These are phyloP conservation scores for Gardenia jasminoides DNA, from an alignment of 257 asterid species.

Conservation along the genomic window DNA sequence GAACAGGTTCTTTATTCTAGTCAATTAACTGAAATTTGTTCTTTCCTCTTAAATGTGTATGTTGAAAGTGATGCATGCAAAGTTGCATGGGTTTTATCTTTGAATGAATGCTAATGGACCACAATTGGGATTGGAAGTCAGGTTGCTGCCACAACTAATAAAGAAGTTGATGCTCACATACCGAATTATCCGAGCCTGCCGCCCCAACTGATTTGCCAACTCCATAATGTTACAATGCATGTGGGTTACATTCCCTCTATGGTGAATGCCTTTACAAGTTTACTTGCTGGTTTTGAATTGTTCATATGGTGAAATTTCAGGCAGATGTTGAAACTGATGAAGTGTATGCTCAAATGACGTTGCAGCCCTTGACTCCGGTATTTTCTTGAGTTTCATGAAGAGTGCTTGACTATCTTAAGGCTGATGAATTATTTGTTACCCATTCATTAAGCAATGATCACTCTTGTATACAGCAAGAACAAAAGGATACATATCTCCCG, in stretches of 20 bases:
- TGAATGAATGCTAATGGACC: slow-evolving; percentile 24
- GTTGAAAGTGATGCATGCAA: not conserved
- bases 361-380: slow-evolving; percentile 93
- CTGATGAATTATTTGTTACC: slow-evolving; percentile 6
- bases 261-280: slow-evolving; percentile 16
- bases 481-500: slow-evolving; percentile 81
- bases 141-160: slow-evolving; percentile 95
- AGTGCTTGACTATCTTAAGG: slow-evolving; percentile 15
- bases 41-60: slow-evolving; percentile 11
- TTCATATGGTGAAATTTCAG: slow-evolving; percentile 48
- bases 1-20: slow-evolving; percentile 66
- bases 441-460: slow-evolving; percentile 9
- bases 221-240: slow-evolving; percentile 97
- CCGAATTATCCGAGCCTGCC: slow-evolving; percentile 92
- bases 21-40: not conserved
- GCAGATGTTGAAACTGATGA: slow-evolving; percentile 98
- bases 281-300: slow-evolving; percentile 19
- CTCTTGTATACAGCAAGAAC: slow-evolving; percentile 69
- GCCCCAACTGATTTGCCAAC: slow-evolving; percentile 94
- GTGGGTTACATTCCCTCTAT: slow-evolving; percentile 53
- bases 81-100: slow-evolving; percentile 16
- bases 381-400: not conserved
- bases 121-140: slow-evolving; percentile 37
- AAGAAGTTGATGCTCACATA: slow-evolving; percentile 88
- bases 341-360: slow-evolving; percentile 96